Conservation (phyloP, 495 filamentous ascomycete genomes). For the Chaetomium cochliodes region DNA sequence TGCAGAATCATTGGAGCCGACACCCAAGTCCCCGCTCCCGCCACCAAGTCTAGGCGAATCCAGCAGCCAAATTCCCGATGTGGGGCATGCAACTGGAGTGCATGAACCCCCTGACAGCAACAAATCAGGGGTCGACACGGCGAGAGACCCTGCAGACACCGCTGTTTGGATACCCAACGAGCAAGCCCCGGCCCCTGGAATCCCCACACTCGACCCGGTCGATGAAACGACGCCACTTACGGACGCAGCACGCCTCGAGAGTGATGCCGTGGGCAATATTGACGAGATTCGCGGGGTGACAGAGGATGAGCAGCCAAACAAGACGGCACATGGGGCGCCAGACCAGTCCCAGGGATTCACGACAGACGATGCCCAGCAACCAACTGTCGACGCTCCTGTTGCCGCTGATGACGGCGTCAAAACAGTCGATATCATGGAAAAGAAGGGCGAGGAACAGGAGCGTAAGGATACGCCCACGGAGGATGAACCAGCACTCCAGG, state of each 20-base stretch:
- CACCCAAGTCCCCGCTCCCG: conserved; percentile 23
- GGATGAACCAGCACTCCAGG: conserved; percentile 18
- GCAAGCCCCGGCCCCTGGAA: conserved; percentile 18
- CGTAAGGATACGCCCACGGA: conserved; percentile 25
- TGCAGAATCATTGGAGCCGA: conserved; percentile 4
- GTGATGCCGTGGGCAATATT: conserved; percentile 11
- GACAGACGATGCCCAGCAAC: conserved; percentile 13
- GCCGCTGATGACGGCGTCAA: conserved; percentile 24
- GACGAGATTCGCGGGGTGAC: conserved; percentile 18
- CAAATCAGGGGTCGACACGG: conserved; percentile 38
- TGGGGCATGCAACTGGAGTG: conserved; percentile 29
- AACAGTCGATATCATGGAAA: conserved; percentile 29
- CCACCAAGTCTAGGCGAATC: conserved; percentile 25
- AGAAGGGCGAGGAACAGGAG: conserved; percentile 40
- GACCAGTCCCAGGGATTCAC: conserved; percentile 17
- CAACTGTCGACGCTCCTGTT: conserved; percentile 17
- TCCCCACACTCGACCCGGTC: conserved; percentile 22
- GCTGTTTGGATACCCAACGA: conserved; percentile 35
- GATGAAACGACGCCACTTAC: conserved; percentile 10
- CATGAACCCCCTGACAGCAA: conserved; percentile 27
- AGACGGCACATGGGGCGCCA: conserved; percentile 17
- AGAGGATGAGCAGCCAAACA: conserved; percentile 21
- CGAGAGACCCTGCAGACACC: conserved; percentile 30
- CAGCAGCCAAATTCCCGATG: conserved; percentile 24
- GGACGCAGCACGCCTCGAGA: conserved; percentile 14